A percentile compares a stretch with the other conserved stretches of the same genome.
Conservation (phyloP, 768 basidiomycete species). For the Kwoniella shandongensis region DNA sequence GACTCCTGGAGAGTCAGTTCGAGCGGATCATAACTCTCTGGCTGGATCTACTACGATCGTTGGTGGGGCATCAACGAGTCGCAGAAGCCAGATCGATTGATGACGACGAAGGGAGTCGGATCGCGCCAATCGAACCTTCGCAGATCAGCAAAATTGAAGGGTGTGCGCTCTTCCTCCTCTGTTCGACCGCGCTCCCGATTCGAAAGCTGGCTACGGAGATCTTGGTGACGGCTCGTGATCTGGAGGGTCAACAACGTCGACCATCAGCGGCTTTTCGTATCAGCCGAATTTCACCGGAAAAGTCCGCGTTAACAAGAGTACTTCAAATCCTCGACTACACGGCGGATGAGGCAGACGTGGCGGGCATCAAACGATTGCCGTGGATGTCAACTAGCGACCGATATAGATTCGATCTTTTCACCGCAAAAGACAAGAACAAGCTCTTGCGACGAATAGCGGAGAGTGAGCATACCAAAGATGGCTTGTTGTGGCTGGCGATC, state of each 20-base stretch:
- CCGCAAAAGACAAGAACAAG: constrained; percentile 27
- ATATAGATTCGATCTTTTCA: constrained; percentile 36
- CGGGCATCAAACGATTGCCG: constrained; percentile 30
- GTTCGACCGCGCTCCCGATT: constrained; percentile 60
- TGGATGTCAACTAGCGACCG: constrained; percentile 40
- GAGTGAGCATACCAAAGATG: constrained; percentile 47
- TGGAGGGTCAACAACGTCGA: constrained; percentile 31
- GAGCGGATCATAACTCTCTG: constrained; percentile 69
- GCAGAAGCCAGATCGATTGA: constrained; percentile 38
- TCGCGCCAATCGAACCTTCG: constrained; percentile 9
- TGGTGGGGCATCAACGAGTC: constrained; percentile 61
- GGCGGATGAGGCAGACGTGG: constrained; percentile 31
- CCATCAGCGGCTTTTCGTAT: constrained; percentile 44
- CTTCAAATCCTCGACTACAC: constrained; percentile 32
- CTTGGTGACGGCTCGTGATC: constrained; percentile 57
- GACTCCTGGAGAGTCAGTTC: constrained; percentile 68
- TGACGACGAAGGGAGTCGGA: constrained; percentile 13
- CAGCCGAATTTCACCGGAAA: constrained; percentile 30
- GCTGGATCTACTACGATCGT: constrained; percentile 68
- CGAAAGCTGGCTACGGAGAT: constrained; percentile 66
- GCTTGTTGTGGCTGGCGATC: constrained; percentile 43
- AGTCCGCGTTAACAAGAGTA: constrained; percentile 25
- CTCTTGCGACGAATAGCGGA: constrained; percentile 40
- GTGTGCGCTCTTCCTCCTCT: constrained; percentile 67
- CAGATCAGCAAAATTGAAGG: constrained; percentile 61